Conservation (phyloP, 345 rosid genomes). For the Citrus mangshanensis region DNA sequence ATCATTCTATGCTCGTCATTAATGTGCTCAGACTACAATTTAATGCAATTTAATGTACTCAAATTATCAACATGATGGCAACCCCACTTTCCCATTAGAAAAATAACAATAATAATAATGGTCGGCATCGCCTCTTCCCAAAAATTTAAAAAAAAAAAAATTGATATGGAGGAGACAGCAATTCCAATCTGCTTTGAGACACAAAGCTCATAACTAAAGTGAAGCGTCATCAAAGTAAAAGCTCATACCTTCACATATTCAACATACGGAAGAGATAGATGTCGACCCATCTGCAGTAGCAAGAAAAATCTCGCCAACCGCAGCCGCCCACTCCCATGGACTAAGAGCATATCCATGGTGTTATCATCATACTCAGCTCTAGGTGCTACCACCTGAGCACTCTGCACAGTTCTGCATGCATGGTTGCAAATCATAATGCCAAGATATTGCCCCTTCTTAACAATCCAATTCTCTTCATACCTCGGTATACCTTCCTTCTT, state of each 20-base stretch:
- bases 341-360: conserved; percentile 83
- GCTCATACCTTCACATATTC: conserved; percentile 84
- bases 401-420: conserved; percentile 94
- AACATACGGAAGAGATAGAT: conserved; percentile 89
- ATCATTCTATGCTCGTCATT: neutral
- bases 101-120: neutral
- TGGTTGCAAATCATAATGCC: conserved; percentile 95
- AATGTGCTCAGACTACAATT: neutral
- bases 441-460: conserved; percentile 76
- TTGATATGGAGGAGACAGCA: neutral
- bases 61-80: neutral
- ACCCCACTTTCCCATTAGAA: neutral
- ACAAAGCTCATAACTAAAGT: neutral
- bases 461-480: conserved; percentile 71
- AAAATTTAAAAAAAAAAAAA: too few relatives aligned
- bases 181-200: neutral
- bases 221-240: neutral
- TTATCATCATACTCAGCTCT: conserved; percentile 85
- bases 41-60: neutral
- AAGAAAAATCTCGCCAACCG: conserved; percentile 80
- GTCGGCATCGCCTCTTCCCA: neutral
- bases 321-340: conserved; percentile 88
- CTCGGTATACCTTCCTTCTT: conserved; percentile 53
- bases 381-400: conserved; percentile 96
- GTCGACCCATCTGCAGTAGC: conserved; percentile 83